Evolutionary conservation across 1,284 basidiomycete genomes (phyloP), one percentile per base, ranked within the genome.

Genomic region (Phlebopus sp.): DNA sequence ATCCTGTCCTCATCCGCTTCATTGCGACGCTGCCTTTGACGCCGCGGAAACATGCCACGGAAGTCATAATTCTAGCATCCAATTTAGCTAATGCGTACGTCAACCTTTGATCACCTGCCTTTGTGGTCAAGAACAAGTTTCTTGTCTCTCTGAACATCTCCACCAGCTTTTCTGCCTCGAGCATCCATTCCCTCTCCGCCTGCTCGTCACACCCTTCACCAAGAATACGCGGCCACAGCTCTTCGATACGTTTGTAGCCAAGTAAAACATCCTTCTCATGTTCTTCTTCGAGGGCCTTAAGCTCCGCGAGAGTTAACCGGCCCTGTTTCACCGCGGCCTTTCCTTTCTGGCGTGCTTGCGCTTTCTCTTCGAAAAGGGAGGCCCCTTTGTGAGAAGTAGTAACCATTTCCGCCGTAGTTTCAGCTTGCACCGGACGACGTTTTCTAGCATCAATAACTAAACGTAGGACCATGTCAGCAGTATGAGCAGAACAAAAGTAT

Each of bases 101-200:
- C 30, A 38, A 30, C n/a, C 42, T 32, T 15, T 4, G 19, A 15
- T 48, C 4, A 58, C 82, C 53, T 50, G 92, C 91, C 57, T 85
- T 69, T 35, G 84, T 84, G 7, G 85, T 84, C 53, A 86, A 76
- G 61, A 96, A 97, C 54, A 97, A 66, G 51, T 83, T 82, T 56
- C 85, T 78, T 9, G 92, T 94, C 69, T 92, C 83, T 40, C 94
- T 76, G 69, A 94, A 97, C 59, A 83, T 85, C 55, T 97, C 92
- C 13, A 97, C 77, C 42, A 98, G 74, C 50, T 83, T 88, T 56
- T 90, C 88, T 0, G 93, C 92, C 57, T 92, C 83, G 23, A 86
- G 66, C 52, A 97, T 72, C 88, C 94, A 98, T 54, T 83, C 78
- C 37, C 75, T 71, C 45, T 75, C 73, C 1, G 75, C 71, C 23